phyloP scores from a whole-genome alignment of 371 early-diverging fungal species.

The Saksenaea vasiformis region DNA sequence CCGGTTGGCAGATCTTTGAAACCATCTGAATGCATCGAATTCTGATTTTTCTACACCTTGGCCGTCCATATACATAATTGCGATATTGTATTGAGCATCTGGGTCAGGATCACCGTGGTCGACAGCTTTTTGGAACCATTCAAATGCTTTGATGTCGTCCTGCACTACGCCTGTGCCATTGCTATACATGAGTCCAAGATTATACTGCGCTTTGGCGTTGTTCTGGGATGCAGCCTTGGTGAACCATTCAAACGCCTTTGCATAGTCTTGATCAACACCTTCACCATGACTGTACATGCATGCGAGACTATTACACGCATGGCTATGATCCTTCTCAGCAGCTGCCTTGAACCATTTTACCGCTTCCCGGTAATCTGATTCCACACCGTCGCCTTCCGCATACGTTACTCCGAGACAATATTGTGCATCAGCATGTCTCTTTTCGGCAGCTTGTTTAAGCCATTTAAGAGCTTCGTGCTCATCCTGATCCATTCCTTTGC shows the following conservation, averaged over 20 bases:
- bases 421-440: background rate
- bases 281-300: conserved; percentile 4
- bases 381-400: conserved; percentile 17
- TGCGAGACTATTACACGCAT: conserved; percentile 11
- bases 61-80: conserved; percentile 26
- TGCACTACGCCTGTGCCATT: conserved; percentile 10
- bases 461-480: too few species aligned
- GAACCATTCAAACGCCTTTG: conserved; percentile 4
- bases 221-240: conserved; percentile 6
- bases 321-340: conserved; percentile 5
- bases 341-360: conserved; percentile 7
- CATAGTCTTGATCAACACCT: background rate
- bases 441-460: too few species aligned
- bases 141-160: conserved; percentile 9
- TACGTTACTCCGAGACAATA: conserved; percentile 13
- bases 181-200: conserved; percentile 12
- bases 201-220: conserved; percentile 9
- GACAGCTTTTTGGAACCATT: conserved; percentile 3
- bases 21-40: too few species aligned
- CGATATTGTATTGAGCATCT: conserved; percentile 43
- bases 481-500: too few species aligned
- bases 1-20: background rate
- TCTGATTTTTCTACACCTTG: too few species aligned
- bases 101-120: conserved; percentile 33
- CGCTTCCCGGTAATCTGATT: conserved; percentile 3